phyloP scores from a whole-genome alignment of 345 rosid genomes.

The Alliaria petiolata region DNA sequence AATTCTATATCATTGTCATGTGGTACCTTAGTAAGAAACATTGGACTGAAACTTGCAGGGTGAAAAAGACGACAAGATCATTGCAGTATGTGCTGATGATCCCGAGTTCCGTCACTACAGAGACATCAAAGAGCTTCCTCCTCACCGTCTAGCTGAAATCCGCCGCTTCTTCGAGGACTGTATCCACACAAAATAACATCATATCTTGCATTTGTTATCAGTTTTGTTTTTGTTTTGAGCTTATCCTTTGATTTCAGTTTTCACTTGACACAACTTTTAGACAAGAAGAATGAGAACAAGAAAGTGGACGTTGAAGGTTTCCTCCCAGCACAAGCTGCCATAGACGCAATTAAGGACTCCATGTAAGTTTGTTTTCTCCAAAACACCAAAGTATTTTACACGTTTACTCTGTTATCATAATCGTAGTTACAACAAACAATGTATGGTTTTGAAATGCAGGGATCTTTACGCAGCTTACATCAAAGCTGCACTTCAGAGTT shows the following conservation, averaged over 20 bases:
- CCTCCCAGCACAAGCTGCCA: constrained; percentile 74
- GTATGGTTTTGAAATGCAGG: constrained; percentile 47
- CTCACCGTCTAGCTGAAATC: constrained; percentile 97
- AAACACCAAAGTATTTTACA: neutral
- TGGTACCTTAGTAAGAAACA: neutral
- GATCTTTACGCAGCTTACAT: constrained; percentile 92
- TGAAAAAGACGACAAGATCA: constrained; percentile 96
- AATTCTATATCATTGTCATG: neutral
- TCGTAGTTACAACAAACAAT: neutral
- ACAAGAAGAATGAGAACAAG: constrained; percentile 99
- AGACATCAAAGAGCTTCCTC: constrained; percentile 95
- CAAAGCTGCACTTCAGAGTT: constrained; percentile 78
- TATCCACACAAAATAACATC: constrained; percentile 47
- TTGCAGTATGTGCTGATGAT: constrained; percentile 98
- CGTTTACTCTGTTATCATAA: too few species aligned
- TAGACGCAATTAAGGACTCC: constrained; percentile 77
- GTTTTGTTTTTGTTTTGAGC: neutral
- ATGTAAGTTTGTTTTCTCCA: constrained; percentile 50
- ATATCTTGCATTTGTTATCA: neutral
- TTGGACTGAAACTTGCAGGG: constrained; percentile 47
- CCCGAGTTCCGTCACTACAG: constrained; percentile 95
- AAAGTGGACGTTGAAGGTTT: constrained; percentile 87
- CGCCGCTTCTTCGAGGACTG: constrained; percentile 99
- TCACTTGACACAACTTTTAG: constrained; percentile 40
- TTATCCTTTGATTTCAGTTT: neutral